Evolutionary conservation across 768 basidiomycete species (phyloP), one percentile per base, ranked within the genome.

Genomic region (Lepiota brunneoincarnata): DNA sequence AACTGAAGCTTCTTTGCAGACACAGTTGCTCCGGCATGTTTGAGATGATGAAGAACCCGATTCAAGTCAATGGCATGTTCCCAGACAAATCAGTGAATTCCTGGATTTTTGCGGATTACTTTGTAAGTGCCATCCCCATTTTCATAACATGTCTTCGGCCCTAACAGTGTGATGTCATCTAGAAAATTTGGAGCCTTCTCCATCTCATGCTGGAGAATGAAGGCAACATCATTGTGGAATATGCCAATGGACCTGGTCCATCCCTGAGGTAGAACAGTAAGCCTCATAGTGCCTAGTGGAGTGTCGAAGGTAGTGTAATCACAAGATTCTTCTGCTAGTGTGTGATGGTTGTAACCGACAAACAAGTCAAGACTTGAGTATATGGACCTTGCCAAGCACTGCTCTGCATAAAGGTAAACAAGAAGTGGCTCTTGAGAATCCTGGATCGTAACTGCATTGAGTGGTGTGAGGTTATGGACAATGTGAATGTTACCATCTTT

Each of bases 251-350:
- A 70, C 20, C 78, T 76, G 0, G 75, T 76, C 37, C 63, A 74
- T 1, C 76, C 78, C 57, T 67, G 72, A 0, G 72, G 75, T 0
- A 79, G 39, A 0, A 62, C 65, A 0, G 67, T 71, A 0, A 77
- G 61, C 0, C 64, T 62, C 0, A 73, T 49, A 0, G 66, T 57
- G 1, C 74, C 72, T 3, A 73, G 57, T 0, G 72, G 75, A 0
- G 69, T 74, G 52, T 67, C 63, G 54, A 78, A 79, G 0, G 71
- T 69, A 0, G 75, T 77, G 4, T 72, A 65, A 58, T 59, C 70
- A n/a, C 49, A 58, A 56, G 39, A 66, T 37, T 51, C 6, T 38
- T 59, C 18, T 58, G 64, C 46, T 11, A 67, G 15, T 37, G 52
- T 44, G 57, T 68, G 24, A 6, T 65, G 66, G 48, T 80, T 69